Evolutionary conservation across 2,329 filamentous ascomycete species (phyloP).

Genomic region (Colletotrichum echinochloae): DNA sequence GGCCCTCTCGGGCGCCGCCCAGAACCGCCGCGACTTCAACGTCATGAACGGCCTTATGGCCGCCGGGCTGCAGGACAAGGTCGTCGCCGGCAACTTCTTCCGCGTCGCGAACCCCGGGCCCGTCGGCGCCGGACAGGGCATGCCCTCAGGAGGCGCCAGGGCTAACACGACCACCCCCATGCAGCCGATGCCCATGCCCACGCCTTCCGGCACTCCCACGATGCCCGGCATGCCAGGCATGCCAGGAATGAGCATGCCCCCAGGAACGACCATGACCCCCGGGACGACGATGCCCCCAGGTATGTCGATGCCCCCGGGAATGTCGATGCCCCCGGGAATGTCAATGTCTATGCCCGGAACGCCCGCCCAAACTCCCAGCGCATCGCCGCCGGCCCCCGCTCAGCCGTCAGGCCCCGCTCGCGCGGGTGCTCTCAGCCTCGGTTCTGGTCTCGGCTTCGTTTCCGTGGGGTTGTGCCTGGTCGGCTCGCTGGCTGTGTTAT

Average conservation of each 20-base stretch:
- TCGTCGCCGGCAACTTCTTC: constrained; percentile 54
- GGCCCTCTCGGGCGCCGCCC: constrained; percentile 47
- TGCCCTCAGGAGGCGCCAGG: constrained; percentile 12
- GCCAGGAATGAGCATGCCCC: constrained; percentile 32
- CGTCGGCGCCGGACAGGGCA: constrained; percentile 34
- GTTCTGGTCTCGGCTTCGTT: constrained; percentile 14
- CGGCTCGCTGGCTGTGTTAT: constrained; percentile 21
- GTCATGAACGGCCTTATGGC: constrained; percentile 46
- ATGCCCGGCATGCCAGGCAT: constrained; percentile 29
- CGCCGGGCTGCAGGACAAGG: constrained; percentile 48
- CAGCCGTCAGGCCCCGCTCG: constrained; percentile 27
- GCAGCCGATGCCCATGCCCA: constrained; percentile 13
- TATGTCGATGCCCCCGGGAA: constrained; percentile 23
- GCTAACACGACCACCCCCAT: constrained; percentile 14
- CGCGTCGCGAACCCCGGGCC: constrained; percentile 53
- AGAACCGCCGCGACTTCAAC: constrained; percentile 50
- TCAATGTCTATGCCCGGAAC: constrained; percentile 30
- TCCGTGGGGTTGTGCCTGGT: constrained; percentile 14
- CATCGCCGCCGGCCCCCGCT: constrained; percentile 16
- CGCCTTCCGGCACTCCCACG: constrained; percentile 13
- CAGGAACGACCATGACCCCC: constrained; percentile 26
- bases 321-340: constrained; percentile 32
- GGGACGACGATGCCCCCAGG: constrained; percentile 27
- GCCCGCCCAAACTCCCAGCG: constrained; percentile 14
- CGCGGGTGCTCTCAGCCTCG: constrained; percentile 6